These are phyloP conservation scores for Capronia epimyces DNA, from an alignment of 2,329 filamentous ascomycete genomes.

Conservation along the genomic window DNA sequence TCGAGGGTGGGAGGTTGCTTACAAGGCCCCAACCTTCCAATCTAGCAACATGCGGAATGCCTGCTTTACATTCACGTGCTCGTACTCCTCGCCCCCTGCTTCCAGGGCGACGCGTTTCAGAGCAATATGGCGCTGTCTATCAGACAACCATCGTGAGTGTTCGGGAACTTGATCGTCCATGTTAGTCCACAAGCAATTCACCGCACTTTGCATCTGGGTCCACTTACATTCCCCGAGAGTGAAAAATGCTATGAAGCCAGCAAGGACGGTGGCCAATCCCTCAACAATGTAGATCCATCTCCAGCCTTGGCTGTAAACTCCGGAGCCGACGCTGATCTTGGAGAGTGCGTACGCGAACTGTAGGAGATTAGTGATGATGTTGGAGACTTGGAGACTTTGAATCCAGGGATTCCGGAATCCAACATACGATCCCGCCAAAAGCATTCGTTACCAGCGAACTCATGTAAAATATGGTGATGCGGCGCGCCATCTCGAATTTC, in stretches of 20 bases:
- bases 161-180: slow-evolving; percentile 30
- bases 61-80: slow-evolving; percentile 26
- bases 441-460: slow-evolving; percentile 46
- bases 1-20: background rate
- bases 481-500: slow-evolving; percentile 33
- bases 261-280: slow-evolving; percentile 26
- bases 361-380: too few species aligned
- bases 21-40: slow-evolving; percentile 20
- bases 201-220: too few species aligned
- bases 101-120: slow-evolving; percentile 6
- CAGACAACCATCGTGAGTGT: slow-evolving; percentile 31
- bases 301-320: slow-evolving; percentile 10
- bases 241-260: slow-evolving; percentile 28
- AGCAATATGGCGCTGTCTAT: slow-evolving; percentile 17
- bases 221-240: slow-evolving; percentile 35
- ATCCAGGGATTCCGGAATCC: too few species aligned
- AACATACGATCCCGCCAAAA: slow-evolving; percentile 42
- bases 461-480: slow-evolving; percentile 46
- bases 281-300: slow-evolving; percentile 24
- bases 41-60: slow-evolving; percentile 14
- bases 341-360: slow-evolving; percentile 41
- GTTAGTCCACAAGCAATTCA: too few species aligned
- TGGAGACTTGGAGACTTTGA: too few species aligned
- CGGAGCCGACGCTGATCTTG: slow-evolving; percentile 30
- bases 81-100: slow-evolving; percentile 5